phyloP scores from a whole-genome alignment of 2,329 filamentous ascomycete genomes.

The Teratosphaeria destructans region DNA sequence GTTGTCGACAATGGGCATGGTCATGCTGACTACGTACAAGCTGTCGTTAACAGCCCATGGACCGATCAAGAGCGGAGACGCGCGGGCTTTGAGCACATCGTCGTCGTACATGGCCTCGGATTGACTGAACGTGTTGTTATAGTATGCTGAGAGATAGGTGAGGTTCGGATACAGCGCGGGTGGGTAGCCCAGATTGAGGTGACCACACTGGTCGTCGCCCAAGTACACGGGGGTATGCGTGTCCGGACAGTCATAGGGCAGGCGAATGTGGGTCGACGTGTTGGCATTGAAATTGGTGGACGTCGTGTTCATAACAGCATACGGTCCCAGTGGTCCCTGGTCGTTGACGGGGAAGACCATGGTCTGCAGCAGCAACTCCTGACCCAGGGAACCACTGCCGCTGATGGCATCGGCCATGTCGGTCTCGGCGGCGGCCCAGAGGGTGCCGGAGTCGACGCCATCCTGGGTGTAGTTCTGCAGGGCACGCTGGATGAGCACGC shows the following conservation, averaged over 20 bases:
- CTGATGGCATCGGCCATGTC: constrained; percentile 65
- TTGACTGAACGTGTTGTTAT: constrained; percentile 26
- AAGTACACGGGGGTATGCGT: constrained; percentile 48
- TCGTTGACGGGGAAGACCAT: constrained; percentile 61
- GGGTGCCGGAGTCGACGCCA: constrained; percentile 45
- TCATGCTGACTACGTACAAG: constrained; percentile 70
- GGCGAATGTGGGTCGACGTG: constrained; percentile 30
- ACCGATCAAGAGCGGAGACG: constrained; percentile 59
- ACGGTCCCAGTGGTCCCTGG: constrained; percentile 40
- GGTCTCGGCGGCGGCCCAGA: constrained; percentile 50
- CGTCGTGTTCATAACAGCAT: constrained; percentile 57
- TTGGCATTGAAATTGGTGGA: constrained; percentile 33
- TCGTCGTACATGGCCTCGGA: constrained; percentile 34
- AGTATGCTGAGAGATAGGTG: constrained; percentile 42
- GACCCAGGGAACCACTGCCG: constrained; percentile 34
- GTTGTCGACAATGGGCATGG: constrained; percentile 65
- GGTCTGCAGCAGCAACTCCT: constrained; percentile 54
- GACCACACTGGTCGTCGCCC: constrained; percentile 39
- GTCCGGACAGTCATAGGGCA: constrained; percentile 53
- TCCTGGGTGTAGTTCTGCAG: constrained; percentile 41
- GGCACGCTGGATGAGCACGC: constrained; percentile 43
- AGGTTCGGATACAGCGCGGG: constrained; percentile 67
- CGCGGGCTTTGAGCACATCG: constrained; percentile 28
- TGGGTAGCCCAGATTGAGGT: constrained; percentile 57
- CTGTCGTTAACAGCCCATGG: constrained; percentile 62